These are phyloP conservation scores for Apophysomyces elegans DNA, from an alignment of 371 early-diverging fungal species.

Conservation along the genomic window DNA sequence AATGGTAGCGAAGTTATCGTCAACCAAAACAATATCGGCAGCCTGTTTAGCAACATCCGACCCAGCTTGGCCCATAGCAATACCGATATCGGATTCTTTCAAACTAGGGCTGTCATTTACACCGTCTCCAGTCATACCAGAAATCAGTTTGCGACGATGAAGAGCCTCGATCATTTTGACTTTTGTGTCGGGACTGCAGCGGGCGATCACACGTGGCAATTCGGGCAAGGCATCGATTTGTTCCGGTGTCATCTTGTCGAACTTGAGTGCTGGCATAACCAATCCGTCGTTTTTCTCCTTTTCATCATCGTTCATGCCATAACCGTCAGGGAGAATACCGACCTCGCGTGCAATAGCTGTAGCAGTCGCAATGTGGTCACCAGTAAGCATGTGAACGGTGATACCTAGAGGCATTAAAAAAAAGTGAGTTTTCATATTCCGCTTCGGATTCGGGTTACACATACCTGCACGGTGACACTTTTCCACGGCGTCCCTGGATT, in stretches of 20 bases:
- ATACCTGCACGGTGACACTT: constrained; percentile 86
- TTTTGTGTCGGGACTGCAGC: constrained; percentile 96
- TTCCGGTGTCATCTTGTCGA: constrained; percentile 84
- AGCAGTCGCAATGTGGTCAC: constrained; percentile 94
- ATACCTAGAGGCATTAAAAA: constrained; percentile 47
- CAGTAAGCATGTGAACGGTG: constrained; percentile 94
- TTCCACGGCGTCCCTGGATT: constrained; percentile 77
- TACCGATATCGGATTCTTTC: constrained; percentile 90
- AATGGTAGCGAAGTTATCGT: constrained; percentile 89
- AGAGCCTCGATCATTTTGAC: constrained; percentile 95
- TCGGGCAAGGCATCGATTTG: constrained; percentile 76
- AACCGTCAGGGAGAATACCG: constrained; percentile 74
- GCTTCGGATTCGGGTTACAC: constrained; percentile 67
- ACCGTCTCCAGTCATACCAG: constrained; percentile 91
- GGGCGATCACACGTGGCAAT: constrained; percentile 92
- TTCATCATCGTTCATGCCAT: constrained; percentile 29
- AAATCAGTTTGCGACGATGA: constrained; percentile 76
- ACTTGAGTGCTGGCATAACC: constrained; percentile 85
- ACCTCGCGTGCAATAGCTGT: constrained; percentile 92
- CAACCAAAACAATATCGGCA: constrained; percentile 87
- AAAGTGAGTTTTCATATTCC: constrained; percentile 63
- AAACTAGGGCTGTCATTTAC: constrained; percentile 93
- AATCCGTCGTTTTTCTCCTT: constrained; percentile 40
- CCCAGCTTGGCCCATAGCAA: constrained; percentile 92
- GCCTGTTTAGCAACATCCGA: constrained; percentile 94